Base-by-base conservation (phyloP, 306 rosid genomes). In the Cicer arietinum region DNA sequence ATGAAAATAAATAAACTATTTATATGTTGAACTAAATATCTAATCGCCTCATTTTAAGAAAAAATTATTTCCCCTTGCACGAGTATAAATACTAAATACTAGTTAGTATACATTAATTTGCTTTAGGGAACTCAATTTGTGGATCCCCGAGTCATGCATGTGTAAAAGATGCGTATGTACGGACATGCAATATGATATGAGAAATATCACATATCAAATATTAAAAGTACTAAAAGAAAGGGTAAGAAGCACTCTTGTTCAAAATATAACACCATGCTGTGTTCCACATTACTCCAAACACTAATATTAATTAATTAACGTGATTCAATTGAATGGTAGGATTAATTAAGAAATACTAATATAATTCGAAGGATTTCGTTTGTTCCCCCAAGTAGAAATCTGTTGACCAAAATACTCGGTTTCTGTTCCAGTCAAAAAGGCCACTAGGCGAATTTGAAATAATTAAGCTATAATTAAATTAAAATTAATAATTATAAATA, bases 111-210 rank as follows among this genome's bases (percentile, higher is more conserved):
- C 9, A 39, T 67, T 25, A 45, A 44, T 61, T 18, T 67, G 79
- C n/a, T 67, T 66, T 74, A 84, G 82, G 66, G 52, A 83, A 78
- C 81, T 84, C 81, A 62, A 81, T 79, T 85, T 84, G 88, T 87
- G 88, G 91, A 93, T 89, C 95, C 94, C 90, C 90, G 92, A 87
- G 94, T 86, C 82, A 42, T 87, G 92, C 91, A 90, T 90, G 95
- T 90, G 95, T 88, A 52, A 86, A 84, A 81, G 91, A 87, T 77
- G 89, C 59, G 82, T 77, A 62, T 60, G 95, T 92, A 92, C 96
- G 89, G 90, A 85, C 88, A 85, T 76, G 85, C 81, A 85, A 64
- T 90, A 84, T 82, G 85, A 47, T 85, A 85, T 0, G 46, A 42
- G 48, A 67, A 83, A 71, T 79, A 86, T 63, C 77, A 83, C 88